Evolutionary conservation across 768 basidiomycete genomes (phyloP).

Genomic region (Lentinula sp.): DNA sequence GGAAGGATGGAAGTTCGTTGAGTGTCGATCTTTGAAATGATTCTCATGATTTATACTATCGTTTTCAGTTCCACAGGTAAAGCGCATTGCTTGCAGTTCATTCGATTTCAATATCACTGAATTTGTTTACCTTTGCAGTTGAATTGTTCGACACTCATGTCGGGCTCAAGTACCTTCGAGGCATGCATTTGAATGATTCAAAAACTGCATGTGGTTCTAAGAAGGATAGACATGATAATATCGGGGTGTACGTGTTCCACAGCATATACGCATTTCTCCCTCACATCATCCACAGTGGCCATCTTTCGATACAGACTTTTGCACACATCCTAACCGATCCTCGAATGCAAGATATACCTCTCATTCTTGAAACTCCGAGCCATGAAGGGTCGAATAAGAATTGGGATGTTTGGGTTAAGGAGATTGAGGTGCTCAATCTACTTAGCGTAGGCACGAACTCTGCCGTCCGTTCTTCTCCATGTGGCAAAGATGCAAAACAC

Average conservation of each 20-base stretch:
- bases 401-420: slow-evolving; percentile 60
- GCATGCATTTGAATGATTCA: slow-evolving; percentile 85
- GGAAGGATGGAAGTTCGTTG: slow-evolving; percentile 64
- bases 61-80: neutral
- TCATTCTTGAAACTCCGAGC: slow-evolving; percentile 78
- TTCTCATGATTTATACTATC: neutral
- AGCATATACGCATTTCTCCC: neutral
- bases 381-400: slow-evolving; percentile 42
- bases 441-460: slow-evolving; percentile 20
- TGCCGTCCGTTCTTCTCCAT: neutral
- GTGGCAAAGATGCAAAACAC: too few species aligned
- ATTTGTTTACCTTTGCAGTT: slow-evolving; percentile 32
- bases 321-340: slow-evolving; percentile 61
- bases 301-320: slow-evolving; percentile 60
- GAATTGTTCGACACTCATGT: slow-evolving; percentile 59
- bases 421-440: slow-evolving; percentile 56
- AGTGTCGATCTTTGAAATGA: neutral
- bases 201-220: slow-evolving; percentile 58
- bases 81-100: too few species aligned
- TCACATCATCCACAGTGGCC: slow-evolving; percentile 39
- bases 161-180: slow-evolving; percentile 67
- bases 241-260: slow-evolving; percentile 58
- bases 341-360: slow-evolving; percentile 62
- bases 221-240: slow-evolving; percentile 80
- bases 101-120: neutral